phyloP scores from a whole-genome alignment of 176 grass and related monocot genomes.

The Dendrocalamus sinicus region DNA sequence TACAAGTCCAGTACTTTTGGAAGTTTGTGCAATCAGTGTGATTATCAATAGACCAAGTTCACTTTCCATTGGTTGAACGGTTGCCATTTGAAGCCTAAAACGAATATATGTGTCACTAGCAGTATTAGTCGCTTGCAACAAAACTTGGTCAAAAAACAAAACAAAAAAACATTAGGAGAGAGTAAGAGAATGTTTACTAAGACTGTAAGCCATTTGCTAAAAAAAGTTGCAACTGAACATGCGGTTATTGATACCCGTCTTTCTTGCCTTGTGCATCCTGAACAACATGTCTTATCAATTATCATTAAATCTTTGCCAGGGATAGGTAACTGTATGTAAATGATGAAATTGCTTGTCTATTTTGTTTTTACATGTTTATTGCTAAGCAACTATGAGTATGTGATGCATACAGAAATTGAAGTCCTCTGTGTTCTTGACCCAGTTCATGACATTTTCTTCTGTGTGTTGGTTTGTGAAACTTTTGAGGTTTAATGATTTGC shows the following conservation, averaged over 20 bases:
- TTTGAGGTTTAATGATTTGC: not conserved
- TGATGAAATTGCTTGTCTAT: not conserved
- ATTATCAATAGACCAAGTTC: not conserved
- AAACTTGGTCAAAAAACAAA: not conserved
- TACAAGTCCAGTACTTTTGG: not conserved
- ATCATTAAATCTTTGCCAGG: conserved; percentile 15
- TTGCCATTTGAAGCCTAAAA: not conserved
- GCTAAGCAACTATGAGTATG: not conserved
- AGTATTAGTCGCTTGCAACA: not conserved
- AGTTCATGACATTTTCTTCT: not conserved
- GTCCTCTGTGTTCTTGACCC: not conserved
- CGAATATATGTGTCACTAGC: not conserved
- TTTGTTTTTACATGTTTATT: conserved; percentile 28
- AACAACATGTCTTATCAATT: not conserved
- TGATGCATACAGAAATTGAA: conserved; percentile 6
- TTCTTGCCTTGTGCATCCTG: not conserved
- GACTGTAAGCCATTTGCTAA: not conserved
- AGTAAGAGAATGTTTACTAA: not conserved
- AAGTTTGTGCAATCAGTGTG: not conserved
- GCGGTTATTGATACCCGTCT: not conserved
- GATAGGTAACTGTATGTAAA: not conserved
- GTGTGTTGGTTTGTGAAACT: not conserved
- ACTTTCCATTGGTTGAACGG: not conserved
- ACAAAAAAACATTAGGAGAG: not conserved
- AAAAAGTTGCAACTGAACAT: not conserved